Percentiles rank a stretch among this genome's conserved stretches.
phyloP scores from a whole-genome alignment of 352 stramenopile species.

The Pythium periplocum region DNA sequence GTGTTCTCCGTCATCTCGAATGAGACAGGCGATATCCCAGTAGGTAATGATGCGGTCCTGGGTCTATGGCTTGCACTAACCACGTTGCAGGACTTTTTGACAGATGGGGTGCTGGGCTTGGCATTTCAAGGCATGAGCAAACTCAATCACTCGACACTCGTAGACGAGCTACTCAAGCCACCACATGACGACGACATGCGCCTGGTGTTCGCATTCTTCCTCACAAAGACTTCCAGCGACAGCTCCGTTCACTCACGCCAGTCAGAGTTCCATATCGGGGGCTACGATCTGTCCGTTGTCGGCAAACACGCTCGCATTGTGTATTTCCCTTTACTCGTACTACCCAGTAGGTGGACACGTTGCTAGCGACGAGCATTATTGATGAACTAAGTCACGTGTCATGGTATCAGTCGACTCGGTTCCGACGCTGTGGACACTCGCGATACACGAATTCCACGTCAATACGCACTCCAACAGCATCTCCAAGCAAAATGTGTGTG shows the following conservation, averaged over 20 bases:
- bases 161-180: slow-evolving; percentile 24
- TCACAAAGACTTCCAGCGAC: slow-evolving; percentile 23
- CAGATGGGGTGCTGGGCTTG: slow-evolving; percentile 50
- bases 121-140: slow-evolving; percentile 51
- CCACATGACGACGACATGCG: slow-evolving; percentile 10
- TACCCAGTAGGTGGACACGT: slow-evolving; percentile 16
- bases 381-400: too few species aligned
- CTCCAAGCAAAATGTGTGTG: slow-evolving; percentile 18
- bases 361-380: too few species aligned
- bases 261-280: slow-evolving; percentile 45
- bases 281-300: slow-evolving; percentile 34
- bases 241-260: background rate
- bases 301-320: slow-evolving; percentile 22
- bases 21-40: slow-evolving; percentile 43
- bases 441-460: slow-evolving; percentile 30
- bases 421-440: slow-evolving; percentile 55
- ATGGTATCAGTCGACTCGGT: slow-evolving; percentile 9
- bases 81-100: slow-evolving; percentile 26
- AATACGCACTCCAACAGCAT: slow-evolving; percentile 3
- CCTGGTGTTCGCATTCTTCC: slow-evolving; percentile 39
- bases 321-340: slow-evolving; percentile 36
- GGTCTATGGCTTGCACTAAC: background rate
- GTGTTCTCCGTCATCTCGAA: slow-evolving; percentile 35
- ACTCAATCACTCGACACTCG: slow-evolving; percentile 31
- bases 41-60: slow-evolving; percentile 4